Base-by-base conservation (phyloP, 2,329 filamentous ascomycete species). In the Furcasterigmium furcatum region DNA sequence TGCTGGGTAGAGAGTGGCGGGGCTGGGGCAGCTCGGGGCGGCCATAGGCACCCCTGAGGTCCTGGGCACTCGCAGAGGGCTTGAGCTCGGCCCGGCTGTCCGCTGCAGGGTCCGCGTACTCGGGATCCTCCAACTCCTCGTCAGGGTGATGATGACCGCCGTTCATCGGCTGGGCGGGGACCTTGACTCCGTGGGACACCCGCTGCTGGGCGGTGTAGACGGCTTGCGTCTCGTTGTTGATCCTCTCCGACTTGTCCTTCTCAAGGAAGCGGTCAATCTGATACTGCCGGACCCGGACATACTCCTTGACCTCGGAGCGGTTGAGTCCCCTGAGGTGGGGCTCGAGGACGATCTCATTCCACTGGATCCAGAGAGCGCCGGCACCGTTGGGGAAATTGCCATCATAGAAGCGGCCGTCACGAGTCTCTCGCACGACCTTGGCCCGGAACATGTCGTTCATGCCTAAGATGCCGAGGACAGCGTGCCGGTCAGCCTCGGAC, bases 391-490 rank as follows among this genome's bases (percentile, higher is more conserved):
- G 82, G 45, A 82, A 84, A 58, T 84, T 84, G 29, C 78, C 80
- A 25, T 77, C 68, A 1, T 81, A 65, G 24, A 71, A 73, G 0
- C 77, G 73, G 3, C 81, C 81, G 54, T 84, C 80, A 4, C 80
- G 74, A 0, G 80, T 84, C 54, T 82, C 72, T 6, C 77, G 69
- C 1, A 80, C 73, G 0, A 85, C 68, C 58, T 84, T 84, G 44
- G 84, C 79, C 0, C 82, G 68, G 57, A 85, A 84, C 73, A 82
- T 83, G 51, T 84, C 80, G 45, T 82, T 82, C 16, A 74, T 73
- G 1, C 79, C 79, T 0, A 85, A 61, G 10, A 85, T 82, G 4
- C 82, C 82, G 44, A 78, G 80, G 1, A 84, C 79, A 0, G 80
- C 82, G 53, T 85, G 81, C 43, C 79, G 78, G 55, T 84, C 72